Conservation (phyloP, 1,139 yeast species). For the Candida buenavistaensis region DNA sequence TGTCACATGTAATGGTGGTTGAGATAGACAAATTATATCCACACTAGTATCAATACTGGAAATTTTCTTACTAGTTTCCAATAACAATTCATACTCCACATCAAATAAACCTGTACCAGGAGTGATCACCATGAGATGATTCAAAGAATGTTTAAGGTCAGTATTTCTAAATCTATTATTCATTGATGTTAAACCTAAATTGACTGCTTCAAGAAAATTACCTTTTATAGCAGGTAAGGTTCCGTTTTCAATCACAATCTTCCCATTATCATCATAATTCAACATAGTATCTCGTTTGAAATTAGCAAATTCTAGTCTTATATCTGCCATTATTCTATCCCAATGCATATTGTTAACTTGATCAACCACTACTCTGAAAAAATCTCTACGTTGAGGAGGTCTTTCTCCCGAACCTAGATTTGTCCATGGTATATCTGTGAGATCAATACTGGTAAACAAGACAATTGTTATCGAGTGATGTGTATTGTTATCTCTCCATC, state of each 20-base stretch:
- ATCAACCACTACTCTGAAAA: constrained; percentile 91
- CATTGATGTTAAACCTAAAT: constrained; percentile 75
- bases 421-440: constrained; percentile 56
- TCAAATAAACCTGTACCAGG: constrained; percentile 95
- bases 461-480: constrained; percentile 93
- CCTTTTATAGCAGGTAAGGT: constrained; percentile 88
- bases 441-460: constrained; percentile 78
- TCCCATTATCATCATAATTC: constrained; percentile 41
- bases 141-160: constrained; percentile 82
- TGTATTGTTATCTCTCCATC: constrained; percentile 84
- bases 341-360: constrained; percentile 86
- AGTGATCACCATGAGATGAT: constrained; percentile 80
- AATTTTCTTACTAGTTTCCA: constrained; percentile 74
- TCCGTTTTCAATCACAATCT: constrained; percentile 50
- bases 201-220: constrained; percentile 82
- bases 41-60: constrained; percentile 79
- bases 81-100: constrained; percentile 77
- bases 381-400: constrained; percentile 69
- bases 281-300: constrained; percentile 73
- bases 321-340: constrained; percentile 87
- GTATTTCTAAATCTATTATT: constrained; percentile 83
- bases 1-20: constrained; percentile 89
- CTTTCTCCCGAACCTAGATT: constrained; percentile 71
- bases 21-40: constrained; percentile 84
- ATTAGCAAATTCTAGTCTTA: constrained; percentile 81